Evolutionary conservation across 2,329 filamentous ascomycete genomes (phyloP).

Genomic region (Teratosphaeria destructans): DNA sequence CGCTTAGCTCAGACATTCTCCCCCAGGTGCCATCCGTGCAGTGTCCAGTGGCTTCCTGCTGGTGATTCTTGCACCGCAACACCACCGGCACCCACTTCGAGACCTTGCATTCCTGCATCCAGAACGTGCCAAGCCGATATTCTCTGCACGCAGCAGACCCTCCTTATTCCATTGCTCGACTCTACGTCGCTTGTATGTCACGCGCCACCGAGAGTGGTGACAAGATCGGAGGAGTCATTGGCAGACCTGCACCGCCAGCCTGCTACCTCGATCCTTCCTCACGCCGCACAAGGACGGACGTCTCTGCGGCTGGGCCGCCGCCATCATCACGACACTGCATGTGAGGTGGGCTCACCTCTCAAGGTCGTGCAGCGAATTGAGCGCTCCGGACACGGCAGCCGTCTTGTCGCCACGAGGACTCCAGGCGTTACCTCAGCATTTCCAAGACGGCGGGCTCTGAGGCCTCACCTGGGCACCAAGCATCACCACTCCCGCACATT

Average conservation of each 20-base stretch:
- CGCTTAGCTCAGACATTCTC: neutral
- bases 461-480: neutral
- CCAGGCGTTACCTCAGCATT: neutral
- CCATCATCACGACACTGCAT: neutral
- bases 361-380: neutral
- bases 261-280: neutral
- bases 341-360: too few relatives aligned
- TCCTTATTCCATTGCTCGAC: neutral
- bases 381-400: neutral
- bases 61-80: neutral
- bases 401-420: neutral
- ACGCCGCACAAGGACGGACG: neutral
- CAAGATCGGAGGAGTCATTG: neutral
- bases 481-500: neutral
- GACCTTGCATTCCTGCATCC: neutral
- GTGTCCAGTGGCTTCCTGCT: neutral
- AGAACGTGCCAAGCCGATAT: slow-evolving; percentile 4
- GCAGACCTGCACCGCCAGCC: neutral
- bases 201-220: neutral
- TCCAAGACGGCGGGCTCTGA: neutral
- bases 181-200: neutral
- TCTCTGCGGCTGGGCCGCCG: neutral
- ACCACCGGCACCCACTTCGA: neutral
- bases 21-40: neutral
- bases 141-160: neutral